Percentiles rank a stretch among this genome's conserved stretches.
phyloP scores from a whole-genome alignment of 768 basidiomycete species.

The Xerocomellus chrysenteron region DNA sequence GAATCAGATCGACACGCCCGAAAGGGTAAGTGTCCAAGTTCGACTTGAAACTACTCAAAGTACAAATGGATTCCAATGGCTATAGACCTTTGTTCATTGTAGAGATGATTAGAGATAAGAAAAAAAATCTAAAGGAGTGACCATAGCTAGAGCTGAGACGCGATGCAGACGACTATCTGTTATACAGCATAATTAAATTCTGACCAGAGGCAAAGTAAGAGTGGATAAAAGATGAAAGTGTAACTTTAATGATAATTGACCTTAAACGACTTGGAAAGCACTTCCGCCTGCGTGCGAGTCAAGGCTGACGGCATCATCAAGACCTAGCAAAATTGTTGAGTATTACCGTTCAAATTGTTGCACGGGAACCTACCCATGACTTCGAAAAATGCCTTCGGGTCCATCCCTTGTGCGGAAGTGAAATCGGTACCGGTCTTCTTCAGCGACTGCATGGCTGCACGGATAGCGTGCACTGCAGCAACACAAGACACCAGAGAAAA shows the following conservation, averaged over 20 bases:
- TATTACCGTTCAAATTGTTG: neutral
- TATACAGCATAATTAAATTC: conserved; percentile 19
- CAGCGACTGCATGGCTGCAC: conserved; percentile 71
- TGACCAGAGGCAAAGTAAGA: neutral
- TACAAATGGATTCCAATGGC: conserved; percentile 4
- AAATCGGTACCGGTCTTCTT: conserved; percentile 81
- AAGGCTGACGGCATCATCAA: conserved; percentile 52
- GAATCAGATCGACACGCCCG: conserved; percentile 3
- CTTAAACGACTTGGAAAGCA: conserved; percentile 53
- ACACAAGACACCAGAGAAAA: conserved; percentile 78
- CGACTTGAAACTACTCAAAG: neutral
- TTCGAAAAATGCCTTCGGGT: conserved; percentile 75
- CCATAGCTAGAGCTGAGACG: conserved; percentile 7
- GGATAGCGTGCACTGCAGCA: conserved; percentile 73
- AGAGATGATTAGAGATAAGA: conserved; percentile 23
- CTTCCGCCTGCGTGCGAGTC: conserved; percentile 59
- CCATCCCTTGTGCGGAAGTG: conserved; percentile 60
- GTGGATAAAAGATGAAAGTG: neutral
- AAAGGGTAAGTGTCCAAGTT: conserved; percentile 12
- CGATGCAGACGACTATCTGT: conserved; percentile 19
- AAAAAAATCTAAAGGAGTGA: conserved; percentile 23
- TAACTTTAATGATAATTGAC: neutral
- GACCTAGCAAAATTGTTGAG: conserved; percentile 34
- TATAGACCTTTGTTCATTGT: conserved; percentile 14
- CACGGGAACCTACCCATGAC: conserved; percentile 56